phyloP scores from a whole-genome alignment of 352 stramenopile species.

The Elongisporangium undulatum region DNA sequence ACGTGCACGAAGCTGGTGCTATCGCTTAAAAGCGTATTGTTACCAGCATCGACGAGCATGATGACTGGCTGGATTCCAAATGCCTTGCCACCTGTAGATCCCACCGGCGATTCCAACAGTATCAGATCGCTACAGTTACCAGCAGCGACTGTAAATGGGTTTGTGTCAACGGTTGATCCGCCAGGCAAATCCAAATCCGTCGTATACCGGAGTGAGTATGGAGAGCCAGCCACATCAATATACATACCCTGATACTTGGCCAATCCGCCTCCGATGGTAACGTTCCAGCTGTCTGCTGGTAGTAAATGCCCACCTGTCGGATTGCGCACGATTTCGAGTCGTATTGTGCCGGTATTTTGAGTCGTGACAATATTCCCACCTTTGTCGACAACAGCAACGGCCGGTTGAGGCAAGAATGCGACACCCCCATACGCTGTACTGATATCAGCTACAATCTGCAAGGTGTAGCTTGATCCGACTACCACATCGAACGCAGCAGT shows the following conservation, averaged over 20 bases:
- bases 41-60: conserved; percentile 69
- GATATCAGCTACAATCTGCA: conserved; percentile 66
- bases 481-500: conserved; percentile 68
- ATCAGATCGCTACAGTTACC: conserved; percentile 49
- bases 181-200: conserved; percentile 50
- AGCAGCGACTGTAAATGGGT: conserved; percentile 70
- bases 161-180: conserved; percentile 54
- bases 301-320: conserved; percentile 45
- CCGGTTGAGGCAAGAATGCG: conserved; percentile 70
- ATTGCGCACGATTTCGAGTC: conserved; percentile 68
- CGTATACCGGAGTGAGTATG: conserved; percentile 70
- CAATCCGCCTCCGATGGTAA: conserved; percentile 46
- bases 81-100: conserved; percentile 58
- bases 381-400: conserved; percentile 71
- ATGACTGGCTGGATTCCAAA: conserved; percentile 76
- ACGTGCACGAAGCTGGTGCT: conserved; percentile 62
- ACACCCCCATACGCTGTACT: conserved; percentile 77
- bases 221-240: conserved; percentile 75
- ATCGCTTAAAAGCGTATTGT: conserved; percentile 62
- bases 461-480: conserved; percentile 48
- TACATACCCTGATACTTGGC: conserved; percentile 57
- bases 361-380: conserved; percentile 61
- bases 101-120: conserved; percentile 27
- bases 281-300: conserved; percentile 35
- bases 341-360: conserved; percentile 43